Evolutionary conservation across 2,329 filamentous ascomycete species (phyloP), one percentile per base, ranked within the genome.

Genomic region (Penicillium sp.): DNA sequence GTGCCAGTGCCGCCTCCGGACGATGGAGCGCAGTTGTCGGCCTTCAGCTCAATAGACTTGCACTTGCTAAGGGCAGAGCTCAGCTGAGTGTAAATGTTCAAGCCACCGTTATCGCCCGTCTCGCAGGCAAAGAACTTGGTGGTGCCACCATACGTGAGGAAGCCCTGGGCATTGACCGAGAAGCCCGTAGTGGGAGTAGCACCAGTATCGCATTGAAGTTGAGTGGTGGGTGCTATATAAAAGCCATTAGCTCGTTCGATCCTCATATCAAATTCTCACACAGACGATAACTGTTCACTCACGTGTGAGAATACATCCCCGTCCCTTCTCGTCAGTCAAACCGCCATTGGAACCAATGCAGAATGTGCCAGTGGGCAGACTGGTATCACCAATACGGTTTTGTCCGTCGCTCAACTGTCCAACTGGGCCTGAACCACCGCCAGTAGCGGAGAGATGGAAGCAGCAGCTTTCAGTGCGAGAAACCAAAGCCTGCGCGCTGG

Each of bases 241-340:
- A 18, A 24, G 39, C 46, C 6, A 18, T 51, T 40, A 50, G 7
- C 26, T 43, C 57, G 47, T 57, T 45, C 43, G 48, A 49, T 25
- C 33, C 11, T 4, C n/a, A 18, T 12, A 33, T 34, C 3, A 41
- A n/a, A 4, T 11, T 32, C 29, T 8, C 7, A 32, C 7, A 3
- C 7, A 32, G 29, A 11, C 4, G 8, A 32, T 9, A 33, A 4
- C 11, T 12, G 9, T 33, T 13, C 9, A 68, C 71, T 62, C 66
- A 80, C 76, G 74, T 54, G 82, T 85, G 58, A 84, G 69, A 64
- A 83, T 82, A 60, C 83, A 85, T 12, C 82, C 81, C 45, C 78
- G 73, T 39, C 76, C 76, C 43, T 72, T 71, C 38, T 68, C 63
- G 62, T 85, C 83, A 12, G 71, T 77, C 50, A 86, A 73, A 27